Percentiles rank a stretch among this genome's conserved stretches.
These are phyloP conservation scores for Plasmodium malariae DNA, from an alignment of 169 alveolate genomes.

Conservation along the genomic window DNA sequence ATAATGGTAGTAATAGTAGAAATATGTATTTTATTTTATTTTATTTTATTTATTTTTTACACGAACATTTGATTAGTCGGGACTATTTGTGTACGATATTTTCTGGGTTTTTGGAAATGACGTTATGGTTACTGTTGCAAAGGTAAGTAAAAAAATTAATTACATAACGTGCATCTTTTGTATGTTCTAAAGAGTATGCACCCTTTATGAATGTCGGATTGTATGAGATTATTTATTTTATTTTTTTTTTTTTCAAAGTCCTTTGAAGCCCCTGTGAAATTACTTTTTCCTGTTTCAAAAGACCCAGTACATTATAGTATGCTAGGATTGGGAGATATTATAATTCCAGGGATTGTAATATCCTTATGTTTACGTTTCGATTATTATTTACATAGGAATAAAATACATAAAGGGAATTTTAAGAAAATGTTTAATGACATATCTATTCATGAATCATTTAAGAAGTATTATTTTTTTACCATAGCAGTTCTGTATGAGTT, in stretches of 20 bases:
- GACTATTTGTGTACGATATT: conserved; percentile 93
- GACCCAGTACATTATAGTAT: conserved; percentile 88
- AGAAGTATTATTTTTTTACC: conserved; percentile 70
- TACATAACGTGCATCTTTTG: background rate
- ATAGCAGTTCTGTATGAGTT: conserved; percentile 87
- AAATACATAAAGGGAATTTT: conserved; percentile 70
- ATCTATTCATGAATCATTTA: conserved; percentile 66
- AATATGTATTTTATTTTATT: background rate
- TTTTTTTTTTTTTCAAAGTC: conserved; percentile 43
- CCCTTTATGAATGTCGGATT: background rate
- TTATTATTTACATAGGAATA: conserved; percentile 64
- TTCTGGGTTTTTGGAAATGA: conserved; percentile 97
- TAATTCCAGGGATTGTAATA: conserved; percentile 95
- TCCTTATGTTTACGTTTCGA: conserved; percentile 93
- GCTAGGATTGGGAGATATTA: conserved; percentile 96
- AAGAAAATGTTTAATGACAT: conserved; percentile 67
- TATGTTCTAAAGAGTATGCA: background rate
- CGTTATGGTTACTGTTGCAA: conserved; percentile 96
- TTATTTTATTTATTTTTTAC: background rate
- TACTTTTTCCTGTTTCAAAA: conserved; percentile 89
- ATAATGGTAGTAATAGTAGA: background rate
- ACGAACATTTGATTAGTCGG: conserved; percentile 63
- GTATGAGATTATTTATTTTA: background rate
- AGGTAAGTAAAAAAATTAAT: conserved; percentile 35
- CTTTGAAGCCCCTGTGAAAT: conserved; percentile 94